These are phyloP conservation scores for Cyberlindnera nakhonratchasimensis DNA, from an alignment of 805 yeast genomes.

Conservation along the genomic window DNA sequence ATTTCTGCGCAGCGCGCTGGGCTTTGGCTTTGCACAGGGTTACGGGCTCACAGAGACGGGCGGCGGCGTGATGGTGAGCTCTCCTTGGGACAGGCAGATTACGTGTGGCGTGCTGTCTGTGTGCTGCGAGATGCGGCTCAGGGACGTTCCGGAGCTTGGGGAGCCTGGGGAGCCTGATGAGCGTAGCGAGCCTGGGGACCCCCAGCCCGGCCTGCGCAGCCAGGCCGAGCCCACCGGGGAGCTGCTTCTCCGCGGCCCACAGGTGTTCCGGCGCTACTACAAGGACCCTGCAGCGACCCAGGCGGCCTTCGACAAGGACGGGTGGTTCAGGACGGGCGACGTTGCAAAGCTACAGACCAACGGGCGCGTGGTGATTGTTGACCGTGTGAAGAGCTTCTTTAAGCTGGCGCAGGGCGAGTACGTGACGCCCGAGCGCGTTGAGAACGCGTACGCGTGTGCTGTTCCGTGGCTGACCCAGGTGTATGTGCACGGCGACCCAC, in stretches of 20 bases:
- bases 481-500: slow-evolving; percentile 62
- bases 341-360: slow-evolving; percentile 36
- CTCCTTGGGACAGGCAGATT: slow-evolving; percentile 33
- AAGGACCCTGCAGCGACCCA: slow-evolving; percentile 46
- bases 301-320: slow-evolving; percentile 41
- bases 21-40: slow-evolving; percentile 45
- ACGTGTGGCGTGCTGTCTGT: slow-evolving; percentile 49
- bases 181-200: no score
- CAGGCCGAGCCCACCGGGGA: slow-evolving; percentile 42
- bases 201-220: no score
- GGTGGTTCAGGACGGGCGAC: slow-evolving; percentile 62
- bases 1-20: slow-evolving; percentile 50
- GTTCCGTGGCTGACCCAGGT: slow-evolving; percentile 52
- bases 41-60: slow-evolving; percentile 64
- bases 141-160: slow-evolving; percentile 50
- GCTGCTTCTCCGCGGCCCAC: slow-evolving; percentile 53
- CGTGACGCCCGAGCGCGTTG: slow-evolving; percentile 63
- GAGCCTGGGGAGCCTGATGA: slow-evolving; percentile 37
- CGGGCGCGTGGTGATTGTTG: slow-evolving; percentile 45
- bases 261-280: slow-evolving; percentile 48
- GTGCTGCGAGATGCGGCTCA: slow-evolving; percentile 48
- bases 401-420: slow-evolving; percentile 56
- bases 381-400: slow-evolving; percentile 65
- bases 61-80: slow-evolving; percentile 45
- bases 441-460: slow-evolving; percentile 49